A percentile compares a stretch with the other conserved stretches of the same genome.
These are phyloP conservation scores for Babjeviella inositovora DNA, from an alignment of 805 yeast species.

Conservation along the genomic window DNA sequence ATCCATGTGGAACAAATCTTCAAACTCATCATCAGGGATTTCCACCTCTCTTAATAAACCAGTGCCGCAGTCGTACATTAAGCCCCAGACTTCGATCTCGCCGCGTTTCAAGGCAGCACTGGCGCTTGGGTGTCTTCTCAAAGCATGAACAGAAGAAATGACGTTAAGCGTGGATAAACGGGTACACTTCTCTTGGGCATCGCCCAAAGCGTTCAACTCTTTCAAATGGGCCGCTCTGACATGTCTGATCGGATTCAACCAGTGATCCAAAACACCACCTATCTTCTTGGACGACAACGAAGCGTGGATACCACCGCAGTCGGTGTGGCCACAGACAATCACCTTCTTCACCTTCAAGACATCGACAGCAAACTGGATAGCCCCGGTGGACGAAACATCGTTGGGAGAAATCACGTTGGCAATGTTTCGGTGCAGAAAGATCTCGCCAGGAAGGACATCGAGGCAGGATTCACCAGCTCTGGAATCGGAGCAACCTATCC, in stretches of 20 bases:
- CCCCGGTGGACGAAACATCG: slow-evolving; percentile 63
- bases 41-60: slow-evolving; percentile 37
- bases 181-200: slow-evolving; percentile 36
- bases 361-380: slow-evolving; percentile 78
- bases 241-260: slow-evolving; percentile 56
- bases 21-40: slow-evolving; percentile 22
- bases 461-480: slow-evolving; percentile 72
- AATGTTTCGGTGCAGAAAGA: slow-evolving; percentile 77
- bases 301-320: slow-evolving; percentile 89
- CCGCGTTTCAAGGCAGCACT: slow-evolving; percentile 44
- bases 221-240: slow-evolving; percentile 44
- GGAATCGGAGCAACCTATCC: slow-evolving; percentile 93
- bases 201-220: slow-evolving; percentile 28
- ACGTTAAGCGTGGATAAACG: slow-evolving; percentile 67
- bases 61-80: slow-evolving; percentile 69
- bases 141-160: slow-evolving; percentile 49
- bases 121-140: slow-evolving; percentile 53
- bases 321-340: slow-evolving; percentile 86
- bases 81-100: slow-evolving; percentile 64
- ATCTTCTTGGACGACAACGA: slow-evolving; percentile 46
- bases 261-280: slow-evolving; percentile 37
- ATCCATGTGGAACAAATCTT: slow-evolving; percentile 19
- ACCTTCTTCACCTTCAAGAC: slow-evolving; percentile 69
- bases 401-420: slow-evolving; percentile 59
- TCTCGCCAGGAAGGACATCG: slow-evolving; percentile 78